Base-by-base conservation (phyloP, 192 early-diverging fungal species). In the Linderina pennispora region DNA sequence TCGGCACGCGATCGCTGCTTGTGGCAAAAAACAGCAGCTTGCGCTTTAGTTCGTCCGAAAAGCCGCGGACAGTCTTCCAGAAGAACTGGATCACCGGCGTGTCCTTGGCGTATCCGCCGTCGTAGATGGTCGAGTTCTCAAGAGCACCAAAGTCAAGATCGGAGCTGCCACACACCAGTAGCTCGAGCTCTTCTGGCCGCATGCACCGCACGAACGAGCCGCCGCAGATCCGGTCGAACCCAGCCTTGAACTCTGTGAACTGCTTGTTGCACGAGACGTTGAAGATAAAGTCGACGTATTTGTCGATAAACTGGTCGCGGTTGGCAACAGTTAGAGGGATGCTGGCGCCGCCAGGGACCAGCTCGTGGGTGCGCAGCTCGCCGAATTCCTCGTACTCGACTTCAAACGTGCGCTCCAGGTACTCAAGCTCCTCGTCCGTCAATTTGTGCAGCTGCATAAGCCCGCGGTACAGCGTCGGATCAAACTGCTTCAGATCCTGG, bases 1-100 rank as follows among this genome's bases (percentile, higher is more conserved):
- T 86, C 1, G 90, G 91, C 4, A 91, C 91, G 3, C 93, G 73
- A 59, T 97, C 93, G 16, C 87, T 89, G 26, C 92, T 89, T 6
- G 92, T 96, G 3, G 85, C 81, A 74, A 97, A 94, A 43, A 90
- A 88, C 11, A 94, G 63, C n/a, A 97, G 56, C 50, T 80, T 74
- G 52, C 88, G 89, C 77, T 91, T 86, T 50, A 90, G 80, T 39
- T 91, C 89, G 23, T 88, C 80, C 5, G 78, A 65, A 38, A 93
- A 88, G n/a, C 50, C 77, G 45, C 87, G 76, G 10, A 93, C 90
- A 16, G 88, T 85, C 34, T 83, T 75, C 93, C 93, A 97, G 53
- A 97, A 93, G 55, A 80, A 58, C 76, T 72, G 68, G 19, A 92
- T 87, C 33, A 86, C 77, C 36, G 45, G 53, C 0, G 85, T 71